Base-by-base conservation (phyloP, 2,329 filamentous ascomycete species). In the Diaporthe amygdali region DNA sequence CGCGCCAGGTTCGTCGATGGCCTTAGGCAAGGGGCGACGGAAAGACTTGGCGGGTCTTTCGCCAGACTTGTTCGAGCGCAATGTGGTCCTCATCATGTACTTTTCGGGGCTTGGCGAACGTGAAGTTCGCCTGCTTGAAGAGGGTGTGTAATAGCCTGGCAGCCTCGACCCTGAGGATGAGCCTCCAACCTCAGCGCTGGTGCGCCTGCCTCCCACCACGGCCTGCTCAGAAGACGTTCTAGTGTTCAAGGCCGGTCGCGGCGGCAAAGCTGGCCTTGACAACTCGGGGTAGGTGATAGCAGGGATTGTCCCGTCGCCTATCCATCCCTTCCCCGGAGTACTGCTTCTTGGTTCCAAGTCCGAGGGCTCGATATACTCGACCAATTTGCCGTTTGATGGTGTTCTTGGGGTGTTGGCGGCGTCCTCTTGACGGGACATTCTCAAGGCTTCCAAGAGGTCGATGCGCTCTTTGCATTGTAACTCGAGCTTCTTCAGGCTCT, bases 381-480 rank as follows among this genome's bases (percentile, higher is more conserved):
- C 74, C 27, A 72, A 14, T 12, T 56, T 69, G 3, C 69, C 71
- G 32, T 74, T 69, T 5, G 74, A 73, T 20, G 76, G 74, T 41
- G 76, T 74, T 41, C 59, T 69, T 25, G 52, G 66, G 30, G 54
- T 59, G 14, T 77, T 73, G 25, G 73, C 66, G 1, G 78, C 72
- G 49, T 82, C 80, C 22, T 85, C 87, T 72, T 86, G 80, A 70
- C 89, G 84, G n/a, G 90, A 91, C 74, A 93, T 85, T 72, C 91
- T 90, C 70, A 98, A 84, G 8, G 95, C 93, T 78, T 96, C 93
- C 8, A 98, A 87, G 41, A 98, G 85, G 79, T 97, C 94, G 64
- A 98, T 94, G 61, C 95, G 90, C 82, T 98, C 96, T 81, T 96
- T 96, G 82, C 95, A 98, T 82, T 98, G 96, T 74, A 95, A 80